Conservation (phyloP, 768 basidiomycete genomes). For the Podaxis sp. region DNA sequence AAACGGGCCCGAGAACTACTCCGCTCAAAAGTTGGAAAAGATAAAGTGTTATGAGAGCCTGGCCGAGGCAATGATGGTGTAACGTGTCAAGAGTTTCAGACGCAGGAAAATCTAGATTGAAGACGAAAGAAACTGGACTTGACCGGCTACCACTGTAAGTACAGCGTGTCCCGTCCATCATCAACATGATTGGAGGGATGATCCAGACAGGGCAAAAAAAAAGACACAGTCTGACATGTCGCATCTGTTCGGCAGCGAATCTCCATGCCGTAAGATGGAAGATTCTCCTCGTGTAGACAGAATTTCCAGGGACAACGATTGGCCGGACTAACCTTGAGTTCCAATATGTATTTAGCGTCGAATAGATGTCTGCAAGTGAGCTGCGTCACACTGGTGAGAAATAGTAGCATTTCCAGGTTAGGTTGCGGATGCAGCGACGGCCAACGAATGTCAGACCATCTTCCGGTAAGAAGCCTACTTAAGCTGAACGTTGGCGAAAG, state of each 20-base stretch:
- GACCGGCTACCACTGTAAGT: no score
- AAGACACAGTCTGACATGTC: neutral
- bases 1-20: no score
- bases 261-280: neutral
- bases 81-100: no score
- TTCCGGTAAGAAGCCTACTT: neutral
- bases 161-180: no score
- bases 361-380: neutral
- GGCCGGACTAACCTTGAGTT: neutral
- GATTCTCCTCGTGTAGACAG: neutral
- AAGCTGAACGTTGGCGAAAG: neutral
- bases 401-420: neutral
- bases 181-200: neutral
- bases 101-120: no score
- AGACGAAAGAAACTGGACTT: no score
- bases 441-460: neutral
- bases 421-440: neutral
- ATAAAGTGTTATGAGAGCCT: no score
- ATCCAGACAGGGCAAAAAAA: neutral
- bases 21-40: no score
- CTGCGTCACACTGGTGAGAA: neutral
- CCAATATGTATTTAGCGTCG: no score
- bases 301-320: neutral
- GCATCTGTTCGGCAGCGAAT: neutral
- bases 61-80: no score